Conservation (phyloP, 768 basidiomycete species). For the Termitomyces sp. region DNA sequence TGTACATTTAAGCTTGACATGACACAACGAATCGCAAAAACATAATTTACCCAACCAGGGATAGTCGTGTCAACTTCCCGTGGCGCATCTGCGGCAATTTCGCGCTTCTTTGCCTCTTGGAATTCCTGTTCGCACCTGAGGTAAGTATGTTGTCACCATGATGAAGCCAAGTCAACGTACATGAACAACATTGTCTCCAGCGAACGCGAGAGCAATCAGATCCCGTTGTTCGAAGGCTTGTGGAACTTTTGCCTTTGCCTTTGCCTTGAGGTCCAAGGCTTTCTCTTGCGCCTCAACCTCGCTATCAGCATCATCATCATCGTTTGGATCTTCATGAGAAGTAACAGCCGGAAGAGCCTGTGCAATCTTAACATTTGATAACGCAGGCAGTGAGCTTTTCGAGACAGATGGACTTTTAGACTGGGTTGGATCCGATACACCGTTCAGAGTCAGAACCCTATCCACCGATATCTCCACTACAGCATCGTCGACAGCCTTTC, state of each 20-base stretch:
- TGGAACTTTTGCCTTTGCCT: constrained; percentile 38
- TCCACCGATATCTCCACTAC: constrained; percentile 69
- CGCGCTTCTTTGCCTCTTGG: constrained; percentile 72
- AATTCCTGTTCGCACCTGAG: constrained; percentile 55
- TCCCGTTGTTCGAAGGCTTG: constrained; percentile 87
- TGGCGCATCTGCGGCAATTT: constrained; percentile 86
- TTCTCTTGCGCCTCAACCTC: constrained; percentile 70
- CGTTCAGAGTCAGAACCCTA: constrained; percentile 34
- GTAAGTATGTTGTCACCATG: neutral
- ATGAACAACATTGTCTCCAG: constrained; percentile 92
- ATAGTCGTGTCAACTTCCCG: constrained; percentile 83
- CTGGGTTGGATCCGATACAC: constrained; percentile 31
- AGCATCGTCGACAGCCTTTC: constrained; percentile 67
- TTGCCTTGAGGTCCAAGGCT: constrained; percentile 31
- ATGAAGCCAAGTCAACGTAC: constrained; percentile 33
- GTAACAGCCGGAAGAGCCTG: constrained; percentile 18
- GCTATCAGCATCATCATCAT: constrained; percentile 52
- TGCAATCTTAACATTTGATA: constrained; percentile 30
- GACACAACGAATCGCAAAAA: neutral
- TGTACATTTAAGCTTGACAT: constrained; percentile 1
- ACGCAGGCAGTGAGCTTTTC: constrained; percentile 5
- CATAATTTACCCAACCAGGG: constrained; percentile 77
- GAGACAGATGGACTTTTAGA: constrained; percentile 23
- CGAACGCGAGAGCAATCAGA: constrained; percentile 91
- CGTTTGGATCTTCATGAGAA: constrained; percentile 37